Conservation (phyloP, 768 basidiomycete species). For the Mycena metata region DNA sequence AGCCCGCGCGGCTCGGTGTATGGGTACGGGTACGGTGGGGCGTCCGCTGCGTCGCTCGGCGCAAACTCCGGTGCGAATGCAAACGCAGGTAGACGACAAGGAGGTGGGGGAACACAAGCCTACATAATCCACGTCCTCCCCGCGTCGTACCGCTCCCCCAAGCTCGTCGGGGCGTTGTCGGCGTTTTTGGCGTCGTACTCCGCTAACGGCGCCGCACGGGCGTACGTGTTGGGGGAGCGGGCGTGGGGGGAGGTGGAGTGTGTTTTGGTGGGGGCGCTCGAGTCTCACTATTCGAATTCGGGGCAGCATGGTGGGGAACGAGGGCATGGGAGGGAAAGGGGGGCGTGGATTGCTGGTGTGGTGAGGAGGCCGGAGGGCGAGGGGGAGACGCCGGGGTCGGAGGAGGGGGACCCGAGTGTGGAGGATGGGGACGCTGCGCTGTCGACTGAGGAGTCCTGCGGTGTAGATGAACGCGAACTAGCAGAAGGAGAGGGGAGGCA, state of each 20-base stretch:
- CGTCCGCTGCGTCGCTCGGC: too few species aligned
- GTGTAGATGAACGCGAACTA: not conserved
- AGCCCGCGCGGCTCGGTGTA: conserved; percentile 4
- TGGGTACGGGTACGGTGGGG: too few species aligned
- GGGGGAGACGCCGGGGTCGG: not conserved
- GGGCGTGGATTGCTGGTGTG: conserved; percentile 33
- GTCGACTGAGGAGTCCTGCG: too few species aligned
- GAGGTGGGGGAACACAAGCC: conserved; percentile 1
- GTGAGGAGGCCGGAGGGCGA: not conserved
- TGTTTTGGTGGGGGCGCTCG: conserved; percentile 31
- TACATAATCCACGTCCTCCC: conserved; percentile 37
- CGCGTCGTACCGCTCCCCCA: conserved; percentile 26
- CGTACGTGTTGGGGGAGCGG: conserved; percentile 35
- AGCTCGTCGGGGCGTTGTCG: conserved; percentile 30
- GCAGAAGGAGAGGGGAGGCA: conserved; percentile 4
- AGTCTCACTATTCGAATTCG: too few species aligned
- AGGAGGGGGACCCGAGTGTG: too few species aligned
- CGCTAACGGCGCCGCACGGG: conserved; percentile 9
- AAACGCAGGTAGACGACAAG: not conserved
- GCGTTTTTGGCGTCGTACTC: conserved; percentile 18
- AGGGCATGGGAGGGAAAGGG: conserved; percentile 4
- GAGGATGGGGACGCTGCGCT: too few species aligned
- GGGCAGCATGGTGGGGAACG: too few species aligned
- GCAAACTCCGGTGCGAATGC: too few species aligned
- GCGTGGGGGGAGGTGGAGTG: conserved; percentile 29